Evolutionary conservation across 106 monocot species (phyloP).

Genomic region (Triglochin maritima): DNA sequence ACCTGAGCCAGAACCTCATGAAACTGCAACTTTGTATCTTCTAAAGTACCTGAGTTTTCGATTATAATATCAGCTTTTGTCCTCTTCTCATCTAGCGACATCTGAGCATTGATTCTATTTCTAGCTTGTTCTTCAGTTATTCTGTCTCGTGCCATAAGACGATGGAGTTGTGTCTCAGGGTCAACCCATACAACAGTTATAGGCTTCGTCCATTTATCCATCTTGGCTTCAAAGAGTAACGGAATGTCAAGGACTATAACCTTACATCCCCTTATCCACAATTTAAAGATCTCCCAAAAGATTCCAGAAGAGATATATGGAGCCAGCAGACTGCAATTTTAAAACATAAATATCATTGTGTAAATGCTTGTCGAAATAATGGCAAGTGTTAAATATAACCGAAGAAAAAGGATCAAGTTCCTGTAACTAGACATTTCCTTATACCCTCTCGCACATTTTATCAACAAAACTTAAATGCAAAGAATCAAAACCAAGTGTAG

Average conservation of each 20-base stretch:
- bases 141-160: constrained; percentile 63
- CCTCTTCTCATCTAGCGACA: constrained; percentile 60
- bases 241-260: constrained; percentile 88
- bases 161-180: constrained; percentile 56
- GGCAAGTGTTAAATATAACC: no score
- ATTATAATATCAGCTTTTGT: constrained; percentile 67
- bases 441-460: no score
- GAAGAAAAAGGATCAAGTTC: no score
- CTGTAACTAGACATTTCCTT: no score
- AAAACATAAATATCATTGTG: not conserved
- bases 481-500: no score
- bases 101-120: constrained; percentile 64
- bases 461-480: no score
- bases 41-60: constrained; percentile 72
- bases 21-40: constrained; percentile 62
- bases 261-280: constrained; percentile 70
- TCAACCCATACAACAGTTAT: constrained; percentile 89
- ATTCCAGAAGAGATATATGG: constrained; percentile 78
- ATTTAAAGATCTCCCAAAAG: constrained; percentile 59
- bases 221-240: constrained; percentile 73
- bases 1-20: constrained; percentile 39
- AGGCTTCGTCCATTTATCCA: constrained; percentile 61
- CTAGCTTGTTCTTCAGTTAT: constrained; percentile 67
- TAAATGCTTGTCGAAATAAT: not conserved
- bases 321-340: constrained; percentile 46